Evolutionary conservation across 2,329 filamentous ascomycete species (phyloP), one percentile per base, ranked within the genome.

Genomic region (Claviceps sp.): DNA sequence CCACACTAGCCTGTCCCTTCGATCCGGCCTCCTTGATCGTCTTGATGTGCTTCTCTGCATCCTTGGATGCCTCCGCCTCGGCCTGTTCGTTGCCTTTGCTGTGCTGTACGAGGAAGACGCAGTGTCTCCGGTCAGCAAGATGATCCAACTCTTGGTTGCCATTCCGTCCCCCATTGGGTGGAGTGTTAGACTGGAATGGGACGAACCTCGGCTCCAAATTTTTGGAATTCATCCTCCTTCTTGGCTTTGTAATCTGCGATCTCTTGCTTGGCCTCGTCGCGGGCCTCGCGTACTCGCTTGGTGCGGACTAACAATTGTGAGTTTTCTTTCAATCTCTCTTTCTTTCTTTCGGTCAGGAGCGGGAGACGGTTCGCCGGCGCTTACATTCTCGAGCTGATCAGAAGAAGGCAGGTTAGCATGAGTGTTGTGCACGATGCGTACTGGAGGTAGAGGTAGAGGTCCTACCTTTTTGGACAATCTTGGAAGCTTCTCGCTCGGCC

Each of bases 401-500:
- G 24, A 26, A 7, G 6, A 7, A 26, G 24, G 1, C 24, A 26
- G 0, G 24, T 26, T 8, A 26, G 24, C 24, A 19, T 22, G 40
- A 42, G 40, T n/a, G n/a, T 11, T 8, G 24, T 26, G 1, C 1
- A 26, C 24, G 24, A 45, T 22, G 19, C 17, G 1, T 13, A 14
- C 4, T 14, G 5, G 14, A n/a, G 41, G 41, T 4, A 19, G 14
- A 1, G 19, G 10, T 11, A 3, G n/a, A 6, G 7, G 5, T 2
- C 74, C 55, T 70, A 94, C 91, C 87, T 80, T 93, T 89, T 71
- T 97, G 91, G 54, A 98, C 90, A 69, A 98, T 98, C 80, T 96
- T 96, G 73, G 95, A 91, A 56, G 93, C 93, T 71, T 97, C 91
- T 72, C 89, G 86, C 80, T 98, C 93, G 63, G 93, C 90, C 91